Evolutionary conservation across 768 basidiomycete species (phyloP), one percentile per base, ranked within the genome.

Genomic region (Agaricus sinodeliciosus): DNA sequence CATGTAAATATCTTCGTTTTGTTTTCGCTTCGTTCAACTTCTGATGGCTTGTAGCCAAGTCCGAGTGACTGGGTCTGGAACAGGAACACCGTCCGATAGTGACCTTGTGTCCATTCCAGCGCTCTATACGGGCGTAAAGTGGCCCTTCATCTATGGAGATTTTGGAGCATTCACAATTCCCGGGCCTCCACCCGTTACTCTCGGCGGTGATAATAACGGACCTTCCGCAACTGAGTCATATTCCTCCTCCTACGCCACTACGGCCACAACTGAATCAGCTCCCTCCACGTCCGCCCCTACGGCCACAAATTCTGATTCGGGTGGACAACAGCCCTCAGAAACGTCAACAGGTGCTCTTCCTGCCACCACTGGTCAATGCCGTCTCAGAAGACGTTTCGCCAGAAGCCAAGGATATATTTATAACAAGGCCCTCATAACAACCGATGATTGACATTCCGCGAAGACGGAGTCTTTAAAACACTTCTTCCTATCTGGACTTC

Each of bases 21-120:
- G 13, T 13, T 26, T n/a, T 25, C 31, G 18, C 44, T 12, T 27
- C 7, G 47, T 41, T 3, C 31, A 31, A 31, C 11, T 47, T 51
- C 49, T 46, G 16, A 49, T 22, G 41, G 12, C 12, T 18, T 28
- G 35, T 51, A 70, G 70, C 4, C 69, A 72, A 62, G 52, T 72
- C 51, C 63, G 65, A 18, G 66, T 73, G 19, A 69, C 61, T 57
- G 70, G 72, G 26, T 59, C 67, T 57, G 71, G 71, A 49, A 68
- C 65, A 27, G 62, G 65, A n/a, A 51, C 61, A 16, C 68, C 72
- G 50, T 67, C 69, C 27, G 58, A 60, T 50, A 57, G 56, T 47
- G 68, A 72, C 51, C 56, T 70, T 44, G 67, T 68, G 50, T 61
- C 63, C 25, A 71, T 74, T 60, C 66, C 69, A 50, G 62, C 59